Percentiles rank a stretch among this genome's conserved stretches.
These are phyloP conservation scores for Petrea volubilis DNA, from an alignment of 257 asterid genomes.

Conservation along the genomic window DNA sequence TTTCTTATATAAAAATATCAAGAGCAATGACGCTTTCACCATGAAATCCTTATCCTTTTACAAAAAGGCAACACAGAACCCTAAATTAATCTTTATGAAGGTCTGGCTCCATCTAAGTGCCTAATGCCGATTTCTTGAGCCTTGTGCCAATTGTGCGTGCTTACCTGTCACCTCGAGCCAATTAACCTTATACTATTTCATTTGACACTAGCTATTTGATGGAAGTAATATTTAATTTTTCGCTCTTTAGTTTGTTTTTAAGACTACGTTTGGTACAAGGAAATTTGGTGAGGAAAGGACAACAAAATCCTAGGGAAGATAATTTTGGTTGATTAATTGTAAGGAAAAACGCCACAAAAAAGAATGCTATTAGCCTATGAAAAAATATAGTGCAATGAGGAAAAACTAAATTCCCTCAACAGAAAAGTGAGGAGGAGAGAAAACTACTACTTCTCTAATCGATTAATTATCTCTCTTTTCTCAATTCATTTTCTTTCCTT, in stretches of 20 bases:
- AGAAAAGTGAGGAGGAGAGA: too few relatives aligned
- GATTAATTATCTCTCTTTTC: too few relatives aligned
- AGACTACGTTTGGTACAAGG: not conserved
- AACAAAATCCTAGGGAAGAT: too few relatives aligned
- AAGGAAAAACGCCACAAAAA: too few relatives aligned
- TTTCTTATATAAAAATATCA: not conserved
- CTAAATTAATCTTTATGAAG: not conserved
- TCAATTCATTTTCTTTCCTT: too few relatives aligned
- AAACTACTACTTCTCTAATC: too few relatives aligned
- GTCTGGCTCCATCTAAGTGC: not conserved
- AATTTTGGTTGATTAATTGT: too few relatives aligned
- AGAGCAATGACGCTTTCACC: not conserved
- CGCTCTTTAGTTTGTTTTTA: not conserved
- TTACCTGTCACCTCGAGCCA: not conserved
- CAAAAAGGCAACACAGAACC: not conserved
- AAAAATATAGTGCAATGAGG: too few relatives aligned
- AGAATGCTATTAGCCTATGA: too few relatives aligned
- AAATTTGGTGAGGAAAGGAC: too few relatives aligned
- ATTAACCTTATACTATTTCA: not conserved
- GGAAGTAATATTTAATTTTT: not conserved
- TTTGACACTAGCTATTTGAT: not conserved
- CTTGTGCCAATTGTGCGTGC: not conserved
- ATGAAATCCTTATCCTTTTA: not conserved
- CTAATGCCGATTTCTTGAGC: not conserved
- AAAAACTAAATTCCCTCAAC: too few relatives aligned